A percentile compares a stretch with the other conserved stretches of the same genome.
These are phyloP conservation scores for Pseudonitzschia delicatissima DNA, from an alignment of 108 stramenopile genomes.

Conservation along the genomic window DNA sequence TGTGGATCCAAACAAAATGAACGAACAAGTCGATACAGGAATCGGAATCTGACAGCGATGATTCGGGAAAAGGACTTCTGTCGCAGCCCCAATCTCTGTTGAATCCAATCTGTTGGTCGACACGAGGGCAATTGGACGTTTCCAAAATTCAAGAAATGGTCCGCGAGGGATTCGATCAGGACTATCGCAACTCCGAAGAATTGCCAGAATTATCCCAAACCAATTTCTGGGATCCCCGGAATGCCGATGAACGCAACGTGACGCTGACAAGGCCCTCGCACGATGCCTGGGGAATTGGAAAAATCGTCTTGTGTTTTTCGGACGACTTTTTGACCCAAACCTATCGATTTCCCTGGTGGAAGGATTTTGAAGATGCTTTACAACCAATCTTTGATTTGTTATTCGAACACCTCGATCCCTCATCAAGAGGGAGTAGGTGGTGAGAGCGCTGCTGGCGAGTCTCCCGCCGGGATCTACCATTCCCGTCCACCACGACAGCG, in stretches of 20 bases:
- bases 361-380: constrained; percentile 59
- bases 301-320: constrained; percentile 92
- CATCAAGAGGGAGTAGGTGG: constrained; percentile 41
- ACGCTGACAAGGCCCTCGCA: constrained; percentile 83
- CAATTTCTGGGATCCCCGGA: constrained; percentile 74
- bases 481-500: constrained; percentile 97
- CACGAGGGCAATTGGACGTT: constrained; percentile 68
- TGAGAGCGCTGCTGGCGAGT: constrained; percentile 90
- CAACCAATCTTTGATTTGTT: constrained; percentile 70
- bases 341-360: constrained; percentile 91
- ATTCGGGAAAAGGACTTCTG: no score
- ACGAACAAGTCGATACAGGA: not conserved
- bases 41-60: not conserved
- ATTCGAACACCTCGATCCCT: constrained; percentile 28
- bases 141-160: constrained; percentile 54
- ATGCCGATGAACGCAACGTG: constrained; percentile 84
- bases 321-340: constrained; percentile 92
- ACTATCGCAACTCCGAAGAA: constrained; percentile 19
- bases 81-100: not conserved
- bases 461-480: constrained; percentile 94
- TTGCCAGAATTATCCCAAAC: constrained; percentile 25
- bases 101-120: constrained; percentile 52
- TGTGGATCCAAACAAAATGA: not conserved
- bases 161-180: constrained; percentile 58
- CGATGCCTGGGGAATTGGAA: constrained; percentile 96